phyloP scores from a whole-genome alignment of 2,329 filamentous ascomycete genomes.

The Cyclaneusma minus region DNA sequence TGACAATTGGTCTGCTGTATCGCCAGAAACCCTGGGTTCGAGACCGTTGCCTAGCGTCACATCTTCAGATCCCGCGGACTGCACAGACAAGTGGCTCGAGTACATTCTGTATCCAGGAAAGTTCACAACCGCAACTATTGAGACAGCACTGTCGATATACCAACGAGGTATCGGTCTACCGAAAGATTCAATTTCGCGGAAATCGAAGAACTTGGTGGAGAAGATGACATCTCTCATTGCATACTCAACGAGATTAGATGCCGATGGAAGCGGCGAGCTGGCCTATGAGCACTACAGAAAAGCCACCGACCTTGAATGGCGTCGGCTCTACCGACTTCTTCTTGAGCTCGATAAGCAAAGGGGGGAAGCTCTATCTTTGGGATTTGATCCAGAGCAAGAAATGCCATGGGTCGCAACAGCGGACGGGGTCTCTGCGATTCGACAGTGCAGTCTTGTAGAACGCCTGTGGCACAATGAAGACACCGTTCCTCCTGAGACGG shows the following conservation, averaged over 20 bases:
- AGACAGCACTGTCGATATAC: conserved; percentile 72
- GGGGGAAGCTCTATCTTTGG: conserved; percentile 65
- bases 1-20: conserved; percentile 54
- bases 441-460: conserved; percentile 68
- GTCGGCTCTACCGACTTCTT: conserved; percentile 73
- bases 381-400: conserved; percentile 53
- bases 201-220: conserved; percentile 50
- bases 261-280: conserved; percentile 44
- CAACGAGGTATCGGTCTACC: conserved; percentile 41
- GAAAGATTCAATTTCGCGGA: conserved; percentile 24
- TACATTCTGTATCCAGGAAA: conserved; percentile 71
- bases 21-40: conserved; percentile 38
- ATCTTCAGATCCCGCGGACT: conserved; percentile 49
- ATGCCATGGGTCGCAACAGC: conserved; percentile 76
- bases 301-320: conserved; percentile 73
- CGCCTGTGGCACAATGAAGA: conserved; percentile 53
- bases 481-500: conserved; percentile 31
- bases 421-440: conserved; percentile 64
- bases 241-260: conserved; percentile 49
- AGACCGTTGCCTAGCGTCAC: conserved; percentile 40
- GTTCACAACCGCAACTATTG: conserved; percentile 65
- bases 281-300: conserved; percentile 63
- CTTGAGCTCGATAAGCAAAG: conserved; percentile 75
- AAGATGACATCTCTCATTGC: conserved; percentile 60
- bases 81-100: conserved; percentile 73